Evolutionary conservation across 352 stramenopile species (phyloP), one percentile per base, ranked within the genome.

Genomic region (Globisporangium uncinulatum): DNA sequence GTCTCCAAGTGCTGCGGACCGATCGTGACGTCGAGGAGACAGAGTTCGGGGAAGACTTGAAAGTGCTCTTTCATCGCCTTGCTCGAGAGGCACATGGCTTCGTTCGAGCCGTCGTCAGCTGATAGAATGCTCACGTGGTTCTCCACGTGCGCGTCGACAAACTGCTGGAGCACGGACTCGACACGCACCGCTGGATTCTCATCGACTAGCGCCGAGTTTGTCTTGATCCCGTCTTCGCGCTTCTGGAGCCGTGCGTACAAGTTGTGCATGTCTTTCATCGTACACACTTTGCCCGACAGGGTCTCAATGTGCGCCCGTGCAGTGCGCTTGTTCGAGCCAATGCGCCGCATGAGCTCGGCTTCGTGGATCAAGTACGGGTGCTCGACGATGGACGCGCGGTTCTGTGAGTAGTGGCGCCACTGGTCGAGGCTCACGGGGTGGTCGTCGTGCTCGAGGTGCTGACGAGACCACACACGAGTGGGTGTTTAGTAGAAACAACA

Each of bases 191-290:
- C 51, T 1, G 63, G 54, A 21, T 70, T 61, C 42, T 61, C 49
- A 17, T 63, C 49, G 10, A 69, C 47, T 20, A 72, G 56, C 54
- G 61, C 61, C 51, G 71, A 51, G 47, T 70, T 76, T 42, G 61
- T 76, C 63, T 81, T 79, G 58, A 79, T 78, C 13, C 62, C 52
- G 32, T 83, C 69, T 31, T 89, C 79, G 14, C 76, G 75, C 50
- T 79, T 79, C 63, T 82, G 80, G 13, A 89, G 62, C 3, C 76
- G 73, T 37, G 79, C 71, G 48, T 77, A 87, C 46, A 89, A 48
- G 50, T 89, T 89, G 66, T 89, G 79, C 79, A 87, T 89, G 58
- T 87, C 79, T 51, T 89, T 89, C 74, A 87, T 89, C 21, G 79
- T 89, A 50, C 79, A 89, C 14, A 86, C 71, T 57, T 81, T 81